Evolutionary conservation across 805 yeast genomes (phyloP).

Genomic region (Candida dajiaensis): DNA sequence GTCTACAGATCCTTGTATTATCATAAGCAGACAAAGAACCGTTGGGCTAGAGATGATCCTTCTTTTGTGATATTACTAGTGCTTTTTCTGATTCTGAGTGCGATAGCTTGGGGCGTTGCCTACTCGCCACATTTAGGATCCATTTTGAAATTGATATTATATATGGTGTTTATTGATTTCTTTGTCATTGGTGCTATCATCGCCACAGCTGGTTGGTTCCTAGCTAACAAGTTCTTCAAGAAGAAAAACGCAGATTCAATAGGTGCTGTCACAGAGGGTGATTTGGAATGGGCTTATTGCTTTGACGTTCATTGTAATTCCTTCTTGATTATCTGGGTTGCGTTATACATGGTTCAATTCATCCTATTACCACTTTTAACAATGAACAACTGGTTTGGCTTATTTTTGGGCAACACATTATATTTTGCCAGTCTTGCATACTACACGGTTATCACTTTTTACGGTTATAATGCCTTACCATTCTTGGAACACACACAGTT

Average conservation of each 20-base stretch:
- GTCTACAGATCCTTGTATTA: conserved; percentile 79
- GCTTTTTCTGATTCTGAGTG: conserved; percentile 61
- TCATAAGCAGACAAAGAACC: conserved; percentile 70
- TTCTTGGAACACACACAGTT: conserved; percentile 59
- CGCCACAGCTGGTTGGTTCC: conserved; percentile 68
- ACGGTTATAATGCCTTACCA: conserved; percentile 80
- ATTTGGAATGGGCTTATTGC: conserved; percentile 89
- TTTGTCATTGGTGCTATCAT: conserved; percentile 61
- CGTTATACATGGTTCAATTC: conserved; percentile 69
- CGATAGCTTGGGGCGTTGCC: conserved; percentile 86
- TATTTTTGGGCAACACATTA: conserved; percentile 70
- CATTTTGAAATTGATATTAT: conserved; percentile 59
- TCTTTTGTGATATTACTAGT: conserved; percentile 72
- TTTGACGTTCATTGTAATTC: conserved; percentile 92
- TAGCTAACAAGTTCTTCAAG: conserved; percentile 61
- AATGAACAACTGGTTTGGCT: conserved; percentile 57
- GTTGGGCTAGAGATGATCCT: conserved; percentile 91
- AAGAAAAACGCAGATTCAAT: conserved; percentile 26
- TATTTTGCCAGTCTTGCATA: conserved; percentile 71
- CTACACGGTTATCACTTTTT: conserved; percentile 74
- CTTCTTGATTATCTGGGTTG: conserved; percentile 74
- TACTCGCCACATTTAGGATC: conserved; percentile 61
- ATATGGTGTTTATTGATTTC: conserved; percentile 85
- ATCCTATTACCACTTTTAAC: conserved; percentile 66
- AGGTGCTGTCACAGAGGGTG: conserved; percentile 29